Base-by-base conservation (phyloP, 1,139 yeast species). In the Candida neerlandica region DNA sequence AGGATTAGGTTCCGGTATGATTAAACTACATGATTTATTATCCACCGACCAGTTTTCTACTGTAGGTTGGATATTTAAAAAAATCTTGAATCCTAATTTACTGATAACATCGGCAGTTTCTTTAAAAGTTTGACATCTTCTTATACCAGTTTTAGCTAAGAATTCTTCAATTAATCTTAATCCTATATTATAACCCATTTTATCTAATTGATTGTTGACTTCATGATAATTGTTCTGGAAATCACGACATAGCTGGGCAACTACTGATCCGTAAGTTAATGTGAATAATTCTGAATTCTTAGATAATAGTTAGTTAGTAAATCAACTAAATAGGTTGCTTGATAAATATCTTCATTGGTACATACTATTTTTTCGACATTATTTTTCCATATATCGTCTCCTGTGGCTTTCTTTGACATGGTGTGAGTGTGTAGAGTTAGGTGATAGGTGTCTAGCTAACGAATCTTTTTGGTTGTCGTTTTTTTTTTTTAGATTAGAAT, bases 151-250 rank as follows among this genome's bases (percentile, higher is more conserved):
- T 59, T 89, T 84, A 39, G 97, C 96, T 40, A 94, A 73, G 61
- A 92, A 91, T 65, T 94, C 99, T 62, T 94, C 99, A 49, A 95
- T 89, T 54, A 95, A 70, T 55, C 99, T 73, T 47, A 90, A 73
- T 1, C 99, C 99, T 45, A 95, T 95, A 65, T 89, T 91, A 66
- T 90, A 89, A 1, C 99, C 99, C 98, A 95, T 94, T 56, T 82
- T 81, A 60, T 86, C 96, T 45, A 95, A 74, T 64, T 92, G 96
- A 48, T 76, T 76, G 66, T 95, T 94, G 48, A 95, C 97, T 59
- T 84, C 85, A 11, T 65, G 66, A 65, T 89, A 92, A 66, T 92
- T 89, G 56, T 84, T 80, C 51, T 84, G 80, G 65, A 81, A 85
- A 63, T 94, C 99, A 52, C 85, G 82, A 63, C 97, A 91, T 48